Base-by-base conservation (phyloP, 192 early-diverging fungal species). In the Spinellus fusiger region DNA sequence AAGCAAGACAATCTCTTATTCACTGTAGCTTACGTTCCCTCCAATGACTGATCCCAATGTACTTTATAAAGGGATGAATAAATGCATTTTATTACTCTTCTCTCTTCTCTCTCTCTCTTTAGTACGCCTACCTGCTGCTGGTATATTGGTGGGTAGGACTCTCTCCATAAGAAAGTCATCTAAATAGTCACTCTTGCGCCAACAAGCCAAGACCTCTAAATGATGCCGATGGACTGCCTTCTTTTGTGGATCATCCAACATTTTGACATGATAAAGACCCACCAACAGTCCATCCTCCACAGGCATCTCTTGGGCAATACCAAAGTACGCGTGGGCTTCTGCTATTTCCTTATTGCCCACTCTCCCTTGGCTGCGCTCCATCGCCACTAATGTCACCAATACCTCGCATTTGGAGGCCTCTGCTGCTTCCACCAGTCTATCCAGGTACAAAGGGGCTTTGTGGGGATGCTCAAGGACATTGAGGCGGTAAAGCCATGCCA, bases 401-500 rank as follows among this genome's bases (percentile, higher is more conserved):
- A 56, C 60, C 9, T 68, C 64, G 20, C 75, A 75, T 4, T 61
- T 54, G 5, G 72, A 70, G 1, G 57, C 62, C 2, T 70, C 65
- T 6, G 71, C 54, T 33, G 83, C 71, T 0, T 67, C 59, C 0
- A 59, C 59, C 27, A 89, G 53, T 0, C 56, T 56, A 37, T 86
- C 84, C 10, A 86, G 68, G n/a, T 73, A 62, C 23, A 33, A 5
- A 29, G 71, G 68, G 0, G 75, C 66, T 0, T 35, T 12, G 0
- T 67, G 13, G 4, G 68, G 53, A 52, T 83, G 25, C 54, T 89
- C 84, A 5, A 70, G 59, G 0, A 72, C 50, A 25, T 73, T 67
- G 8, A 72, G 63, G 3, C 55, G 54, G 46, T 86, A 86, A 7
- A 80, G 69, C 74, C 85, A 85, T 4, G 64, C 57, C 9, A 86